Evolutionary conservation across 768 basidiomycete genomes (phyloP).

Genomic region (Suillus occidentalis): DNA sequence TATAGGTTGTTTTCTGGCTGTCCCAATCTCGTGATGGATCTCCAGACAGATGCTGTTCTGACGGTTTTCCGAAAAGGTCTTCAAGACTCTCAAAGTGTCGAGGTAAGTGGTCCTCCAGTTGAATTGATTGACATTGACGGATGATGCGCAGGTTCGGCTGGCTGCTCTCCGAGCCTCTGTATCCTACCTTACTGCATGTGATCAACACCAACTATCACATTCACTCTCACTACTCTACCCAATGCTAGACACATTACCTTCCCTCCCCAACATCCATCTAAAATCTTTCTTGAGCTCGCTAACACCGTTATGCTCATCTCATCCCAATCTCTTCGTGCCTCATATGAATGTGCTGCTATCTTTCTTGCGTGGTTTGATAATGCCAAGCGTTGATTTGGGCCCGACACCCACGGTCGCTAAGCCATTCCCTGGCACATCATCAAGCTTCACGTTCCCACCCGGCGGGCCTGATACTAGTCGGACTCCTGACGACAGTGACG

Average conservation of each 20-base stretch:
- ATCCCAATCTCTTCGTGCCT: slow-evolving; percentile 71
- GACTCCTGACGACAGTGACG: slow-evolving; percentile 32
- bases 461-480: slow-evolving; percentile 26
- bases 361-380: slow-evolving; percentile 71
- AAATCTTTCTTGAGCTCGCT: slow-evolving; percentile 67
- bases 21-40: slow-evolving; percentile 74
- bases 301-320: slow-evolving; percentile 66
- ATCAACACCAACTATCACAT: slow-evolving; percentile 59
- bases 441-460: slow-evolving; percentile 43
- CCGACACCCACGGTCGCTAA: slow-evolving; percentile 54
- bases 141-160: slow-evolving; percentile 56
- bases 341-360: slow-evolving; percentile 67
- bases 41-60: slow-evolving; percentile 69
- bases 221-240: slow-evolving; percentile 61
- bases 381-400: slow-evolving; percentile 56
- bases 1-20: slow-evolving; percentile 73
- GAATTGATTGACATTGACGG: slow-evolving; percentile 7
- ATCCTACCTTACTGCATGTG: slow-evolving; percentile 65
- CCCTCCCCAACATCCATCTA: slow-evolving; percentile 52
- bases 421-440: slow-evolving; percentile 37
- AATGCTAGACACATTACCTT: slow-evolving; percentile 73
- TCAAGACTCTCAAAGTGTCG: slow-evolving; percentile 63
- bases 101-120: slow-evolving; percentile 37
- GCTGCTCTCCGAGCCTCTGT: slow-evolving; percentile 71
- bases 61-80: slow-evolving; percentile 67